Evolutionary conservation across 768 basidiomycete species (phyloP), one percentile per base, ranked within the genome.

Genomic region (Symmetrospora coprosmae): DNA sequence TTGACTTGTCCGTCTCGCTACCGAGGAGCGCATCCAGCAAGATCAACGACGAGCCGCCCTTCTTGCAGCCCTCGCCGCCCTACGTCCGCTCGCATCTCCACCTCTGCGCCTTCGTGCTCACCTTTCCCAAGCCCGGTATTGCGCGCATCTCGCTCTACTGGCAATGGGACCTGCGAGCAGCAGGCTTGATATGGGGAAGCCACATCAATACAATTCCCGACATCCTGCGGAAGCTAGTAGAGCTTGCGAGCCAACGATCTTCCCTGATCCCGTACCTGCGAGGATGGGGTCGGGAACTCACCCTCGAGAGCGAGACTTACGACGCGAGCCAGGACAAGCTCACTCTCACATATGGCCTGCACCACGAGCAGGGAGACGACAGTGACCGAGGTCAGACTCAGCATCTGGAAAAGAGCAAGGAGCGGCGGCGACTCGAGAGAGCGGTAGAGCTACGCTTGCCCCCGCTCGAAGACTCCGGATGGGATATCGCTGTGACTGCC

Each of bases 381-480:
- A 33, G 74, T 66, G 2, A 78, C 73, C 19, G 85, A 63, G 4
- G 73, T 71, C 1, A 78, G 76, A 9, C 85, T 67, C 28, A 82
- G 69, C 1, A 78, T 51, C 71, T 84, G 60, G 82, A 85, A 40
- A 84, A 83, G 1, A 67, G 80, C 52, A 80, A 81, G 41, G 87
- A 87, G 69, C 78, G 80, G 56, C 76, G 79, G 56, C 78, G 86
- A 40, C 75, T 87, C 17, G 82, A 81, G 19, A 78, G 88, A 37
- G 25, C 48, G 11, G 14, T 64, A 2, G 62, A 64, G 40, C 19
- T 64, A 1, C 13, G 35, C 2, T 17, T 64, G 23, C 56, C 46
- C 16, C 28, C 53, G 9, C 7, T 31, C 2, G 16, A 37, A 17
- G 33, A 17, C 16, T 38, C 41, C 13, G 53, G 62, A 11, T 64